Evolutionary conservation across 2,329 filamentous ascomycete species (phyloP), one percentile per base, ranked within the genome.

Genomic region (Neonectria punicea): DNA sequence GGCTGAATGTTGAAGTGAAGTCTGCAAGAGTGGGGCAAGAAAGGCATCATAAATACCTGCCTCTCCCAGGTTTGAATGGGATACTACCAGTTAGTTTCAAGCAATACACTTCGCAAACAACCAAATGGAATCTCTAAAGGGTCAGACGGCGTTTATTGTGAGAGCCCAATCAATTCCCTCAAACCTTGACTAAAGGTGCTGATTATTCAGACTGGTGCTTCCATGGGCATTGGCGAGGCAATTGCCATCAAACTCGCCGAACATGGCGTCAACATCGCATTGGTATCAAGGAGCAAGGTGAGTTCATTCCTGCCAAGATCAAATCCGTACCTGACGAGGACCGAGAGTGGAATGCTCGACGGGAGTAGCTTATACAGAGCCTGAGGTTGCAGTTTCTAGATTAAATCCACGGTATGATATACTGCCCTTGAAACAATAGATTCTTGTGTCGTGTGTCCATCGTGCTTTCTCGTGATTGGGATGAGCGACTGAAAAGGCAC

Each of bases 141-240:
- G 44, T 2, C n/a, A 50, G 28, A 50, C 44, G 5, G 44, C 55
- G 5, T 49, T 58, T 16, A 58, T 58, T 36, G 55, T 58, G 11
- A n/a, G 55, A 8, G 3, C 34, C 22, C n/a, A 13, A 22, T 28
- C 18, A 4, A 25, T 11, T 50, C 10, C 43, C 11, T 25, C 7
- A 20, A 32, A 30, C 22, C 18, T 28, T 6, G 34, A 36, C 13
- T 16, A 16, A 5, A 30, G 22, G 22, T 20, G 10, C 4, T 25
- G 44, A 7, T n/a, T 2, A 28, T 16, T 1, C 57, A 55, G 65
- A 63, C 63, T 3, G 65, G 65, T 9, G 58, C 63, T 2, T 67
- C 58, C 1, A 67, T 63, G 63, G 65, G 65, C 9, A 67, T 66
- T 51, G 63, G 58, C 1, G 54, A 66, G 4, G 63, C 63, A 0